phyloP scores from a whole-genome alignment of 2,329 filamentous ascomycete species.

The Zalaria obscura region DNA sequence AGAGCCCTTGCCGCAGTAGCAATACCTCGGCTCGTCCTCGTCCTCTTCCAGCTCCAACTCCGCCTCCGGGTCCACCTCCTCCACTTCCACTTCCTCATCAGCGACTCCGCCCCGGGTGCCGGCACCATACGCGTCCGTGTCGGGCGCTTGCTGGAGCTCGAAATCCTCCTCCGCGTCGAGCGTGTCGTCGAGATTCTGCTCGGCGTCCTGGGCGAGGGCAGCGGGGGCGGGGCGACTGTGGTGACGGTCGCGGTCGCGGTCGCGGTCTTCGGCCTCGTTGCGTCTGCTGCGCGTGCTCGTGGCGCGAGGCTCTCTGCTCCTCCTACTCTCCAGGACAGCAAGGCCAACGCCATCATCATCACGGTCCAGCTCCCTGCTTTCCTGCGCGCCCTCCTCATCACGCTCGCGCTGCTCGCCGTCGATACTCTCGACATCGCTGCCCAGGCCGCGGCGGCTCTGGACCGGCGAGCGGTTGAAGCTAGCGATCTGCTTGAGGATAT shows the following conservation, averaged over 20 bases:
- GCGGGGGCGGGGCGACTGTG: background rate
- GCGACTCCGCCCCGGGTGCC: background rate
- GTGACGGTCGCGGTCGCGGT: background rate
- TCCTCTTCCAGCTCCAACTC: conserved; percentile 38
- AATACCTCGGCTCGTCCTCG: conserved; percentile 46
- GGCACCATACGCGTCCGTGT: background rate
- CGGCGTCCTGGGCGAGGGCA: background rate
- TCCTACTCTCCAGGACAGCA: background rate
- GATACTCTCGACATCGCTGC: background rate
- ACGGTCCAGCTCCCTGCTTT: background rate
- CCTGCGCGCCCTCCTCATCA: background rate
- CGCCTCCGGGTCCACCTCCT: conserved; percentile 29
- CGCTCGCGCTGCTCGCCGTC: background rate
- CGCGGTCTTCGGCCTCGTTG: conserved; percentile 2
- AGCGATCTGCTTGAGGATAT: conserved; percentile 23
- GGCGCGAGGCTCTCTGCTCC: background rate
- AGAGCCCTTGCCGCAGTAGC: conserved; percentile 49
- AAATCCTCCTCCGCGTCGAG: conserved; percentile 13
- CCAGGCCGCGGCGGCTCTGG: conserved; percentile 12
- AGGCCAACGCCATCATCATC: background rate
- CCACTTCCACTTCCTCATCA: conserved; percentile 4
- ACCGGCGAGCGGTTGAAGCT: conserved; percentile 23
- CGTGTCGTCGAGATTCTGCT: conserved; percentile 13
- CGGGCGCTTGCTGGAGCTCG: conserved; percentile 13
- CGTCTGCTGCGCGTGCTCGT: background rate